A percentile compares a stretch with the other conserved stretches of the same genome.
Evolutionary conservation across 139 green algal genomes (phyloP).

Genomic region (Klebsormidium nitens): DNA sequence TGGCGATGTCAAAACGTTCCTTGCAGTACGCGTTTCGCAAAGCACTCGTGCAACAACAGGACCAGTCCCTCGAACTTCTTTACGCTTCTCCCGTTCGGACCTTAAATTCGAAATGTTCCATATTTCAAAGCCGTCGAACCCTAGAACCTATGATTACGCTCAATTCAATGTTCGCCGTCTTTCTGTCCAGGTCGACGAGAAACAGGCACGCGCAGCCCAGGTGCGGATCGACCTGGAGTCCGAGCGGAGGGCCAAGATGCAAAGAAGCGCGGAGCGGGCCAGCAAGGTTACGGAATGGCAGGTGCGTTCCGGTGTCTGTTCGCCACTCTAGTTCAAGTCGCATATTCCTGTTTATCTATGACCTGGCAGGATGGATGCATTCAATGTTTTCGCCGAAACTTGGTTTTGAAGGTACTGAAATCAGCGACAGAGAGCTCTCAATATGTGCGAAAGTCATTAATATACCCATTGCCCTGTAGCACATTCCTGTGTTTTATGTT

Average conservation of each 20-base stretch:
- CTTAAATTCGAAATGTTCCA: too few relatives aligned
- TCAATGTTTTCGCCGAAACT: background rate
- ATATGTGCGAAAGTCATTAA: background rate
- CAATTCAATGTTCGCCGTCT: too few relatives aligned
- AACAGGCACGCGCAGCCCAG: constrained; percentile 9
- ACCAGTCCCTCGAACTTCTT: too few relatives aligned
- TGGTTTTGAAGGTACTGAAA: background rate
- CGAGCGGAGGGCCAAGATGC: background rate
- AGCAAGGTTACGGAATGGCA: background rate
- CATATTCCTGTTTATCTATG: background rate
- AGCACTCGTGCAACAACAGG: too few relatives aligned
- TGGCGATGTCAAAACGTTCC: too few relatives aligned
- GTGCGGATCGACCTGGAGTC: background rate
- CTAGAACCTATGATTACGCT: too few relatives aligned
- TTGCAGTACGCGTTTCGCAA: too few relatives aligned
- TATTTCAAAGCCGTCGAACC: too few relatives aligned
- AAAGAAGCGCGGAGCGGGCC: background rate
- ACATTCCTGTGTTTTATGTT: background rate
- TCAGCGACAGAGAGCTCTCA: background rate
- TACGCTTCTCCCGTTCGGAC: too few relatives aligned
- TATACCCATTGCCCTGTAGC: background rate
- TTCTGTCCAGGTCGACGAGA: constrained; percentile 10
- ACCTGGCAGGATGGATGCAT: background rate
- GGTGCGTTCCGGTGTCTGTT: background rate
- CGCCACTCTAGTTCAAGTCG: background rate